Percentiles rank a stretch among this genome's conserved stretches.
Conservation (phyloP, 2,329 filamentous ascomycete species). For the Epichloe bromicola region DNA sequence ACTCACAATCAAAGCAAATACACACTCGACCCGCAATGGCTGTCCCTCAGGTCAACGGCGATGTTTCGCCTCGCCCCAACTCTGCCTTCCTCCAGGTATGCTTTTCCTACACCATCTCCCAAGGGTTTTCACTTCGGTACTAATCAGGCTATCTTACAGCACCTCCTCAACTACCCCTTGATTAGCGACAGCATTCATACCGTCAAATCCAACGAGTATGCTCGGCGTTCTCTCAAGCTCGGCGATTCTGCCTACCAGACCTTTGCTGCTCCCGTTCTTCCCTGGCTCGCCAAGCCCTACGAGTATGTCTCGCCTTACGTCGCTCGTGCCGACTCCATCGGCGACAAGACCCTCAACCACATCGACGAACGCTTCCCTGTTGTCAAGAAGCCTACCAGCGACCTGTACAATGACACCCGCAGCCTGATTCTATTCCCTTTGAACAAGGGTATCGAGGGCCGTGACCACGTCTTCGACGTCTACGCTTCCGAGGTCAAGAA, state of each 20-base stretch:
- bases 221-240: constrained; percentile 68
- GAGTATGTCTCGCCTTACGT: constrained; percentile 76
- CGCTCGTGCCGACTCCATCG: constrained; percentile 64
- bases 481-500: constrained; percentile 50
- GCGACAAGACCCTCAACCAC: constrained; percentile 55
- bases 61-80: constrained; percentile 29
- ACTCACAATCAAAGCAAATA: not conserved
- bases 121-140: too few relatives aligned
- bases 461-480: constrained; percentile 45
- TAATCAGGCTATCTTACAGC: constrained; percentile 35
- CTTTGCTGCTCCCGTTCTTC: constrained; percentile 65
- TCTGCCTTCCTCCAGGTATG: constrained; percentile 39
- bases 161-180: constrained; percentile 73
- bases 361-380: constrained; percentile 60
- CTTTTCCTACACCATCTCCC: not conserved
- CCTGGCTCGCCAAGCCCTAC: constrained; percentile 60
- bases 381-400: constrained; percentile 62
- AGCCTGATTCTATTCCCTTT: constrained; percentile 49
- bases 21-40: constrained; percentile 18
- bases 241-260: constrained; percentile 62
- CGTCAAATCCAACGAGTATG: constrained; percentile 72
- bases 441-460: constrained; percentile 46
- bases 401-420: constrained; percentile 53
- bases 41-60: constrained; percentile 36
- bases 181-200: constrained; percentile 65